Base-by-base conservation (phyloP, 1,284 basidiomycete species). In the Austropuccinia psidii region DNA sequence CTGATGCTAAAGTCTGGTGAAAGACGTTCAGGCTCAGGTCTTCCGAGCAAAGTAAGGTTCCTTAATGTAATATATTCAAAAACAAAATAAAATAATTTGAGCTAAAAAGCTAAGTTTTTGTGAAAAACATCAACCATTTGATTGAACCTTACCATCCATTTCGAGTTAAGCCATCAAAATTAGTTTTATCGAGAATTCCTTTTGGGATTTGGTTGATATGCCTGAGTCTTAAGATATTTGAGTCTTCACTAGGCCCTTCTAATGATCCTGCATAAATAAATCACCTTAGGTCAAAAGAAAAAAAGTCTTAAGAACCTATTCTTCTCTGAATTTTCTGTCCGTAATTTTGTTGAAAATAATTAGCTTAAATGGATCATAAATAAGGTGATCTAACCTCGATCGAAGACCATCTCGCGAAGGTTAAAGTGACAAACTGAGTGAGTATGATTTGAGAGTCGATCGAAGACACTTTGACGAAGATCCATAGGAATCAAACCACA, bases 1-100 rank as follows among this genome's bases (percentile, higher is more conserved):
- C 70, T n/a, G 19, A 64, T 64, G 19, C 41, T 55, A 39, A 65
- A 73, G 4, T 73, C 70, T 24, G 70, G 70, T n/a, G 70, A 73
- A 13, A 73, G 27, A n/a, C 70, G 21, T 57, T 73, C 70, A n/a
- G 70, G 50, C 47, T 73, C 70, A 50, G 50, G 35, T 37, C 60
- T 60, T 39, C 70, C 70, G 2, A 55, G 50, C 27, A 60, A 64
- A 39, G 41, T 64, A n/a, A 73, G 58, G 4, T 45, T 39, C 60
- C 70, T 73, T 24, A 54, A 2, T 29, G 33, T 54, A 4, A 17
- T 8, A 39, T 58, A 21, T 19, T 29, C n/a, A 52, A 24, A 52
- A 24, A 9, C 21, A 27, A 27, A 19, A n/a, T 27, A 29, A 33
- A 17, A 29, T 15, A 11, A 29, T 31, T 39, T 31, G 29, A 11